These are phyloP conservation scores for Collybia sordida DNA, from an alignment of 768 basidiomycete genomes.

Conservation along the genomic window DNA sequence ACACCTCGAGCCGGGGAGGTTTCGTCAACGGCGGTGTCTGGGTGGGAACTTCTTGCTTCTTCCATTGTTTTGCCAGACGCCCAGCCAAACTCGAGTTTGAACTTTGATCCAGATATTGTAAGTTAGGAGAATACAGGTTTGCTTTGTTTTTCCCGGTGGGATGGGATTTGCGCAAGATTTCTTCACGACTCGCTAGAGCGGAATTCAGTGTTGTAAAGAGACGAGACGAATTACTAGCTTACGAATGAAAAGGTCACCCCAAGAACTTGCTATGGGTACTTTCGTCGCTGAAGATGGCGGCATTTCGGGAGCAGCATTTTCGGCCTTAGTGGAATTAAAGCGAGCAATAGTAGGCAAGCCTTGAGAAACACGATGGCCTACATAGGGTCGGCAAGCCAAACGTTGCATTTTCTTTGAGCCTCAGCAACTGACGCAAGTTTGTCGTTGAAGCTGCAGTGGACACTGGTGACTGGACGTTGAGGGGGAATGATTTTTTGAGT, in stretches of 20 bases:
- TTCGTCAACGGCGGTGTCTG: not conserved
- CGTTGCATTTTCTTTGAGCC: not conserved
- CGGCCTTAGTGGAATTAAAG: not conserved
- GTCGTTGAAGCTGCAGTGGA: no score
- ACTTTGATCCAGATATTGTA: constrained; percentile 26
- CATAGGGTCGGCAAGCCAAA: not conserved
- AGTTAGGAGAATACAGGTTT: constrained; percentile 18
- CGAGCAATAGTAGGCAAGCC: not conserved
- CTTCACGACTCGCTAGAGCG: constrained; percentile 13
- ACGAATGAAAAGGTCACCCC: constrained; percentile 33
- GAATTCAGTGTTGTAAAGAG: not conserved
- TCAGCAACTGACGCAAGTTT: not conserved
- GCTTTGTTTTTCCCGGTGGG: not conserved
- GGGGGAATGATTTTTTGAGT: no score
- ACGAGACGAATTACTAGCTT: constrained; percentile 13
- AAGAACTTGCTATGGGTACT: constrained; percentile 18
- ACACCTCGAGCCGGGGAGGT: not conserved
- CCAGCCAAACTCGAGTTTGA: constrained; percentile 21
- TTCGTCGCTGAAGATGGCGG: constrained; percentile 2
- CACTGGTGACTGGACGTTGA: not conserved
- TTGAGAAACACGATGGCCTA: not conserved
- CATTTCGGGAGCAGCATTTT: not conserved
- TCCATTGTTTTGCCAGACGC: constrained; percentile 14
- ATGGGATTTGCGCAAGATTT: constrained; percentile 10
- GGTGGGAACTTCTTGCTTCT: not conserved